A percentile compares a stretch with the other conserved stretches of the same genome.
These are phyloP conservation scores for Colletotrichum sp. DNA, from an alignment of 2,329 filamentous ascomycete species.

Conservation along the genomic window DNA sequence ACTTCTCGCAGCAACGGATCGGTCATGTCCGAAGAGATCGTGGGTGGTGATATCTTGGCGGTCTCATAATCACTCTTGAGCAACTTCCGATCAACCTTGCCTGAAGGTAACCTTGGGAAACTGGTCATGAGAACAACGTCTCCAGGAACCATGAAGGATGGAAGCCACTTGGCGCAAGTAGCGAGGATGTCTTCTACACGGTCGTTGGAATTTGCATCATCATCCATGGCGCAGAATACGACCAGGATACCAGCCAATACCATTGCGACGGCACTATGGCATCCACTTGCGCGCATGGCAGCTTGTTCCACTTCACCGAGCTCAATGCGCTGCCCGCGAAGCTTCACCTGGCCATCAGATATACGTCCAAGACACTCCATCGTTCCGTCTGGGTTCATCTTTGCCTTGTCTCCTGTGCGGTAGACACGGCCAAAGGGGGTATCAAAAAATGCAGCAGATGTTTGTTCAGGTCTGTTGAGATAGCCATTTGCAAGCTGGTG, in stretches of 20 bases:
- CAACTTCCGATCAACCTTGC: constrained; percentile 77
- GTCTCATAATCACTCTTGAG: constrained; percentile 44
- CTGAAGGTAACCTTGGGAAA: constrained; percentile 80
- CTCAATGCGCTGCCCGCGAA: constrained; percentile 83
- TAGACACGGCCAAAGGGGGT: constrained; percentile 75
- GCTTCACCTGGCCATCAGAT: constrained; percentile 81
- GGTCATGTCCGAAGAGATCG: neutral
- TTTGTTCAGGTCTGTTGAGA: constrained; percentile 81
- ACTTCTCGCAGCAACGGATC: constrained; percentile 34
- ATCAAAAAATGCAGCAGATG: constrained; percentile 71
- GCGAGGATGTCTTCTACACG: constrained; percentile 48
- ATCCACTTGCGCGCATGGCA: constrained; percentile 62
- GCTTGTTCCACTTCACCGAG: constrained; percentile 80
- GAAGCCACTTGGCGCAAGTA: constrained; percentile 76
- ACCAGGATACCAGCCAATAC: constrained; percentile 74
- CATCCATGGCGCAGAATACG: constrained; percentile 70
- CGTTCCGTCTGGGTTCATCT: constrained; percentile 67
- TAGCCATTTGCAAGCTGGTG: constrained; percentile 81
- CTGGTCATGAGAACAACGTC: constrained; percentile 68
- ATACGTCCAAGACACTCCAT: constrained; percentile 88
- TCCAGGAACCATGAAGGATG: constrained; percentile 81
- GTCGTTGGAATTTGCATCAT: constrained; percentile 19
- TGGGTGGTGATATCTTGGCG: neutral
- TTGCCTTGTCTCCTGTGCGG: constrained; percentile 83
- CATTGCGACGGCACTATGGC: constrained; percentile 69